Evolutionary conservation across 495 filamentous ascomycete species (phyloP).

Genomic region (Penicillium arizonense): DNA sequence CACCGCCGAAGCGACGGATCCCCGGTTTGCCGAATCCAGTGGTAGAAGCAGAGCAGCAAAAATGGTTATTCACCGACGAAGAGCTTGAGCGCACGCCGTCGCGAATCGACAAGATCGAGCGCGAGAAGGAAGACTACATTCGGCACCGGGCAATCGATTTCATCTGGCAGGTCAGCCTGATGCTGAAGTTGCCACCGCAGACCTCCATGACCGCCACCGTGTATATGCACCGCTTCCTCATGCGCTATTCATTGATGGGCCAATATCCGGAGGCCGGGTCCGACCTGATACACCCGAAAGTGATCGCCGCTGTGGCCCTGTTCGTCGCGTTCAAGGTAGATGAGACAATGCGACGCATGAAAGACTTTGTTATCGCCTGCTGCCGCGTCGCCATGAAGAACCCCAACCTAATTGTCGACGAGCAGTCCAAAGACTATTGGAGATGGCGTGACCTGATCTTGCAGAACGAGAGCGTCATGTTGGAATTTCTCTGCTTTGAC

Average conservation of each 20-base stretch:
- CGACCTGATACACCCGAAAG: slow-evolving; percentile 71
- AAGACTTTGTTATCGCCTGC: slow-evolving; percentile 86
- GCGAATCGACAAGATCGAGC: slow-evolving; percentile 73
- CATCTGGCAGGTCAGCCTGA: slow-evolving; percentile 88
- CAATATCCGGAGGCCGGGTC: slow-evolving; percentile 50
- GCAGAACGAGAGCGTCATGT: slow-evolving; percentile 82
- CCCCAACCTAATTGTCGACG: slow-evolving; percentile 78
- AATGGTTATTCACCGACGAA: slow-evolving; percentile 88
- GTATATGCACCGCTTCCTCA: slow-evolving; percentile 93
- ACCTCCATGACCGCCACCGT: slow-evolving; percentile 90
- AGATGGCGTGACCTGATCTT: slow-evolving; percentile 92
- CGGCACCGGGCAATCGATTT: slow-evolving; percentile 94
- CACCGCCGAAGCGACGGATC: slow-evolving; percentile 38
- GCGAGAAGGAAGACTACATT: slow-evolving; percentile 70
- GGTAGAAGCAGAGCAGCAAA: slow-evolving; percentile 55
- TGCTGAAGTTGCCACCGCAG: slow-evolving; percentile 87
- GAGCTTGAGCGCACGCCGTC: slow-evolving; percentile 83
- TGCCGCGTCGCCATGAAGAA: slow-evolving; percentile 95
- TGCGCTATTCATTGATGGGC: slow-evolving; percentile 64
- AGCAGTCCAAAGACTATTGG: slow-evolving; percentile 97
- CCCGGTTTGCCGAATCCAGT: slow-evolving; percentile 49
- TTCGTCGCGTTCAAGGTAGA: slow-evolving; percentile 97
- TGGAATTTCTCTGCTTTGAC: slow-evolving; percentile 94
- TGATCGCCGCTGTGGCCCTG: slow-evolving; percentile 83
- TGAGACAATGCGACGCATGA: slow-evolving; percentile 91